Evolutionary conservation across 371 early-diverging fungal genomes (phyloP), one percentile per base, ranked within the genome.

Genomic region (Saksenaea oblongispora): DNA sequence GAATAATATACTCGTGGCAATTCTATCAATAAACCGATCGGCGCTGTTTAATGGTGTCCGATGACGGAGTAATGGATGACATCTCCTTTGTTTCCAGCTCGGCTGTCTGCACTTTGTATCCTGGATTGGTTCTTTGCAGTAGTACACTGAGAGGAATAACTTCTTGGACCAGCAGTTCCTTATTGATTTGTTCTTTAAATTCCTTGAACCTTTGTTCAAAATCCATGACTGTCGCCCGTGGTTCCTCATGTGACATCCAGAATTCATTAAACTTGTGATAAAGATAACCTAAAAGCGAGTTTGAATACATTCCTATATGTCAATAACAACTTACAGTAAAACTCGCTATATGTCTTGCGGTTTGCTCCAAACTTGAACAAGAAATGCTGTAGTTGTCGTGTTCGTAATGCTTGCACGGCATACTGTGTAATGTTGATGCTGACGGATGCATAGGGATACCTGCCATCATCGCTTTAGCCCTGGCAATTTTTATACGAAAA

Each of bases 371-470:
- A 83, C 54, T 78, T 63, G 66, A 85, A 91, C 35, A 93, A 75
- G 57, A 76, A 85, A 34, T 75, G 72, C 62, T 93, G 92, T 3
- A 92, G 68, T 63, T 84, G 84, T 41, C 91, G 79, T 0, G 87
- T 85, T 18, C 90, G 72, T 22, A 92, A 69, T 7, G 85, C 69
- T 37, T 86, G 83, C 14, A 92, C 82, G 11, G 84, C 82, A 65
- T 84, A 91, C 37, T 82, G 78, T 1, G 93, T 88, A 41, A 93
- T 88, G 65, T 92, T 89, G 78, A 94, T 93, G 7, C 95, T 93
- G 5, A 89, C 91, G 62, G 91, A 85, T 17, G 93, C 93, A 70
- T 88, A 89, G n/a, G 91, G 88, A 59, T 91, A 92, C 92, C 89
- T 83, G 26, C 14, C 35, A 17, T 69, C 65, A 2, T 39, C 41